Base-by-base conservation (phyloP, 306 rosid genomes). In the Erythrophleum fordii region DNA sequence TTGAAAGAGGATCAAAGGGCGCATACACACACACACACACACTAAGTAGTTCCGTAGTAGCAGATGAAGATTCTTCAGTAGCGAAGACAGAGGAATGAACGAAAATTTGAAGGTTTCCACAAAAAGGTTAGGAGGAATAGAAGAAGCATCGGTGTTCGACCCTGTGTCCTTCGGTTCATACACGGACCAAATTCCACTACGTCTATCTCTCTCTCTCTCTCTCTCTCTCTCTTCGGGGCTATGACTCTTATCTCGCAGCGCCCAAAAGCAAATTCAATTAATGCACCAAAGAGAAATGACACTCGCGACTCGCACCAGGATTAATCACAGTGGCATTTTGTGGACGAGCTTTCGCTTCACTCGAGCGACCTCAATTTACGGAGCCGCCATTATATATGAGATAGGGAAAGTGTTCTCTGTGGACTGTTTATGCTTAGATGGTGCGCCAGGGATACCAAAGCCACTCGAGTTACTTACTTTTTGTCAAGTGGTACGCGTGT, bases 91-190 rank as follows among this genome's bases (percentile, higher is more conserved):
- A 14, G n/a, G 18, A 29, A 4, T 22, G 77, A 41, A 58, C 10
- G 72, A 31, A 29, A 55, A 68, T 11, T 59, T 45, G 73, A 20
- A 68, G 52, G 53, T 22, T 23, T 41, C n/a, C 2, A 20, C 34
- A 6, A 41, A 61, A 60, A 72, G 77, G 31, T 16, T 48, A 17
- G 18, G 65, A 76, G 65, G 53, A 49, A 23, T 41, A 83, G 16
- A 69, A 70, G 14, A 75, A 62, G 78, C 85, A 72, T 83, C 97
- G 97, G 97, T 85, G 97, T 91, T 82, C 91, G 82, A 13, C 77
- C 80, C 85, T 77, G 17, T 53, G 83, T 83, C 93, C 97, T 81
- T 93, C 91, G 83, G 91, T 86, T 55, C 89, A 86, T 83, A 67
- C 83, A 77, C 83, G 89, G 89, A 86, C 89, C 81, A 86, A 49